Evolutionary conservation across 1,284 basidiomycete species (phyloP).

Genomic region (Somion occarium): DNA sequence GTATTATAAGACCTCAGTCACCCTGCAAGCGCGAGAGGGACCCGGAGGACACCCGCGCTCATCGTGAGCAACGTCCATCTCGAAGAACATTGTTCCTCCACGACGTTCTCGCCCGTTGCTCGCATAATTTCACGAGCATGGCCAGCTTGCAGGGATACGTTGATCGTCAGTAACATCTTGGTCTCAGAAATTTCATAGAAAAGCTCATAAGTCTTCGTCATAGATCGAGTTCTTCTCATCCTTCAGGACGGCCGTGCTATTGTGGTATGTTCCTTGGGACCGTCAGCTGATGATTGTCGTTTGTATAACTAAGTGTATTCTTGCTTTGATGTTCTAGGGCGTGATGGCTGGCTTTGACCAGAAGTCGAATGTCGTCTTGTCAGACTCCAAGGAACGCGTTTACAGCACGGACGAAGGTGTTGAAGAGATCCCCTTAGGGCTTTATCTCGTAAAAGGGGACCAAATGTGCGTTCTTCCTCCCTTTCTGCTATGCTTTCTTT

Average conservation of each 20-base stretch:
- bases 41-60: too few species aligned
- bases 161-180: conserved; percentile 57
- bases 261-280: conserved; percentile 44
- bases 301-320: conserved; percentile 5
- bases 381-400: conserved; percentile 87
- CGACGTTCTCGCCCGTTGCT: too few species aligned
- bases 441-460: conserved; percentile 97
- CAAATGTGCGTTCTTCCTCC: conserved; percentile 71
- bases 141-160: conserved; percentile 83
- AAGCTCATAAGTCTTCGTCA: conserved; percentile 6
- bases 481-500: conserved; percentile 1
- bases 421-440: conserved; percentile 91
- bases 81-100: too few species aligned
- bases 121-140: conserved; percentile 45
- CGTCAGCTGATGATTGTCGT: too few species aligned
- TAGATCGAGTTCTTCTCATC: conserved; percentile 80
- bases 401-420: conserved; percentile 89
- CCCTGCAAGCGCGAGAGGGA: too few species aligned
- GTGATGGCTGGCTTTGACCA: conserved; percentile 88
- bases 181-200: too few species aligned
- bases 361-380: conserved; percentile 89
- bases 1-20: too few species aligned
- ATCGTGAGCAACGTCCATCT: too few species aligned
- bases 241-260: conserved; percentile 91
- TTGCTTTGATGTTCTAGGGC: conserved; percentile 47